Evolutionary conservation across 2,329 filamentous ascomycete species (phyloP).

Genomic region (Fusarium anguioides): DNA sequence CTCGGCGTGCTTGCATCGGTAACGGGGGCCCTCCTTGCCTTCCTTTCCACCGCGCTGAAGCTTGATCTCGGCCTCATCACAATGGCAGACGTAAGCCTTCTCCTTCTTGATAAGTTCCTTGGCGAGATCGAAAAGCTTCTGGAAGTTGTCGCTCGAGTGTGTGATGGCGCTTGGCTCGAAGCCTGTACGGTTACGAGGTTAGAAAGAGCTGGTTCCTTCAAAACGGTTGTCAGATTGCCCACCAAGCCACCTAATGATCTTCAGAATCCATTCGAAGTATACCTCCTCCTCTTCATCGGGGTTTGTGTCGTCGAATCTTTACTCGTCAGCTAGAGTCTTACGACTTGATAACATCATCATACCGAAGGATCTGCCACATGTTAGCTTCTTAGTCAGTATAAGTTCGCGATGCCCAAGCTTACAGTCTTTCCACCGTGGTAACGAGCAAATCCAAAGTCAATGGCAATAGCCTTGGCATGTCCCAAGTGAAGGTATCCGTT

Average conservation of each 20-base stretch:
- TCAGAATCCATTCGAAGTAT: conserved; percentile 89
- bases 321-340: conserved; percentile 18
- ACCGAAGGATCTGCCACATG: conserved; percentile 47
- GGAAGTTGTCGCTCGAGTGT: conserved; percentile 91
- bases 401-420: conserved; percentile 16
- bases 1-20: conserved; percentile 82
- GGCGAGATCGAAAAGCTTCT: conserved; percentile 86
- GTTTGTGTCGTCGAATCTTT: conserved; percentile 92
- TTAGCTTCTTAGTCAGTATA: conserved; percentile 18
- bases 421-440: conserved; percentile 76
- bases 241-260: conserved; percentile 82
- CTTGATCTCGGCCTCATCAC: conserved; percentile 84
- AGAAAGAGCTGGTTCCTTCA: background rate
- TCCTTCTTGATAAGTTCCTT: conserved; percentile 82
- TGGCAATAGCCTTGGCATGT: conserved; percentile 93
- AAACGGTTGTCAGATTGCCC: background rate
- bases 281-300: conserved; percentile 91
- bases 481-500: conserved; percentile 96
- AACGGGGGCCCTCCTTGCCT: conserved; percentile 72
- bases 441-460: conserved; percentile 95
- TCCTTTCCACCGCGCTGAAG: conserved; percentile 84
- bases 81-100: conserved; percentile 87
- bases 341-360: background rate
- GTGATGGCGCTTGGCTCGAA: conserved; percentile 85
- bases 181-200: conserved; percentile 43